A percentile compares a stretch with the other conserved stretches of the same genome.
These are phyloP conservation scores for Dictyostelium capitatum DNA, from an alignment of 78 protist genomes.

Conservation along the genomic window DNA sequence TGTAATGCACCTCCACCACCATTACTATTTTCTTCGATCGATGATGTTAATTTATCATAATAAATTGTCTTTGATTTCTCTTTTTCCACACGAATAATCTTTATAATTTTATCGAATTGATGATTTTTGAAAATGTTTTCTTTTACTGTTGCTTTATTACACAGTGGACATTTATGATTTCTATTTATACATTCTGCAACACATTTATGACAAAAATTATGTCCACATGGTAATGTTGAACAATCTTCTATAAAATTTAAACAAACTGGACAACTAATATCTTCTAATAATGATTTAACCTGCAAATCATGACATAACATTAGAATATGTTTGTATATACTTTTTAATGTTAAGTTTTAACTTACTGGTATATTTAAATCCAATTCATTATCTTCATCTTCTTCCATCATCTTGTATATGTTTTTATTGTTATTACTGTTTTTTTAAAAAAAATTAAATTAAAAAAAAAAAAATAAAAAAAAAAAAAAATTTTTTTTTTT, in stretches of 20 bases:
- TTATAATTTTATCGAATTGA: conserved; percentile 68
- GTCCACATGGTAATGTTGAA: conserved; percentile 69
- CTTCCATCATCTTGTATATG: conserved; percentile 32
- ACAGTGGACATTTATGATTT: conserved; percentile 78
- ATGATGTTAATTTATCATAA: conserved; percentile 16
- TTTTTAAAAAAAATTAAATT: too few species aligned
- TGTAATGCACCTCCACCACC: background rate
- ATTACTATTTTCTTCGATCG: too few species aligned
- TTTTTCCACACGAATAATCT: conserved; percentile 38
- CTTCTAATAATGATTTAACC: conserved; percentile 67
- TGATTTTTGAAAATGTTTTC: conserved; percentile 50
- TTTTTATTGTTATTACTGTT: background rate
- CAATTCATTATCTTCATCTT: conserved; percentile 44
- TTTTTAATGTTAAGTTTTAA: background rate
- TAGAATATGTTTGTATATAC: too few species aligned
- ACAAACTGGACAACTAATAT: conserved; percentile 78
- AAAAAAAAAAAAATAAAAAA: too few species aligned
- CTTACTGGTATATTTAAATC: conserved; percentile 45
- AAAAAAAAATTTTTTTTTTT: too few species aligned
- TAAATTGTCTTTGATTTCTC: conserved; percentile 47
- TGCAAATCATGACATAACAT: too few species aligned
- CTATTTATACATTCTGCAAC: conserved; percentile 79
- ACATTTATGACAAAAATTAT: conserved; percentile 70
- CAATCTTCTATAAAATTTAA: conserved; percentile 46
- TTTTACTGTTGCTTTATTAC: conserved; percentile 42